Evolutionary conservation across 202 grass and related monocot genomes (phyloP).

Genomic region (Zizania palustris): DNA sequence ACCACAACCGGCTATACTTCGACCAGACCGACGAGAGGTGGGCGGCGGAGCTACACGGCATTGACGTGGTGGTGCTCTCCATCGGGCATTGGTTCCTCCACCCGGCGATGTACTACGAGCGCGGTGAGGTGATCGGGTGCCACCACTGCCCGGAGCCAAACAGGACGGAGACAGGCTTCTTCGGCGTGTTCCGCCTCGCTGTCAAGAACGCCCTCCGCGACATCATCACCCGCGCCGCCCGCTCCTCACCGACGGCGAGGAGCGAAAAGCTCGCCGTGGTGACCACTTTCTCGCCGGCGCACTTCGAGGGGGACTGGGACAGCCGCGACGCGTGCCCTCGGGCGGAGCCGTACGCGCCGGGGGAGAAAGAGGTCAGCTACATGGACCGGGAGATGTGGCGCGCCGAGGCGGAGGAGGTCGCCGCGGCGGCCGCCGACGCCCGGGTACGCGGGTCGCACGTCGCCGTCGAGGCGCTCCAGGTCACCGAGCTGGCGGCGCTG

Average conservation of each 20-base stretch:
- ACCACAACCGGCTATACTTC: slow-evolving; percentile 69
- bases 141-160: slow-evolving; percentile 74
- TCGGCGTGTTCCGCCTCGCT: slow-evolving; percentile 77
- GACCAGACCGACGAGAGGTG: slow-evolving; percentile 73
- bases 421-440: slow-evolving; percentile 32
- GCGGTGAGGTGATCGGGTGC: slow-evolving; percentile 68
- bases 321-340: slow-evolving; percentile 65
- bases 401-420: slow-evolving; percentile 53
- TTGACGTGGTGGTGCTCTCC: slow-evolving; percentile 78
- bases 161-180: slow-evolving; percentile 87
- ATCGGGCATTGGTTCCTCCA: slow-evolving; percentile 91
- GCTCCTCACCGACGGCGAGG: not conserved
- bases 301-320: slow-evolving; percentile 92
- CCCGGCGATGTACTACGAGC: slow-evolving; percentile 74
- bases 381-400: slow-evolving; percentile 72
- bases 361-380: slow-evolving; percentile 70
- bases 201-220: slow-evolving; percentile 65
- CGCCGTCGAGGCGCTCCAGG: slow-evolving; percentile 64
- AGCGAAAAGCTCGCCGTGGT: slow-evolving; percentile 59
- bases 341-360: slow-evolving; percentile 58
- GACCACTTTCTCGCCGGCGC: slow-evolving; percentile 88
- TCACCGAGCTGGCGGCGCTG: slow-evolving; percentile 62
- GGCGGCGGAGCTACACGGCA: slow-evolving; percentile 54
- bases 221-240: slow-evolving; percentile 42
- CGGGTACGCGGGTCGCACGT: slow-evolving; percentile 18